phyloP scores from a whole-genome alignment of 805 yeast species.

The Candida odintsovae region DNA sequence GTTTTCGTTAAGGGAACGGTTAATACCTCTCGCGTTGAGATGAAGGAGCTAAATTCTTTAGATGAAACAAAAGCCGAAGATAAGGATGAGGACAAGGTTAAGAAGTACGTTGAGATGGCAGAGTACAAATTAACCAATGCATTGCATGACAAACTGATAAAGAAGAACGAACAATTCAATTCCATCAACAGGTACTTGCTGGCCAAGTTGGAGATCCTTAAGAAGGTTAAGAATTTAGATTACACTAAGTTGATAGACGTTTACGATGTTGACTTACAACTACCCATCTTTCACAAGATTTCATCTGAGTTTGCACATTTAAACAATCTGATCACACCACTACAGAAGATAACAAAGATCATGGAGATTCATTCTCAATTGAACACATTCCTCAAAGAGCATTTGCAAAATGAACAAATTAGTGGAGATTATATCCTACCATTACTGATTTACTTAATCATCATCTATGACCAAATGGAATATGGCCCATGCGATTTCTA shows the following conservation, averaged over 20 bases:
- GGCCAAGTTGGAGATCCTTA: slow-evolving; percentile 10
- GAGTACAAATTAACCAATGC: slow-evolving; percentile 11
- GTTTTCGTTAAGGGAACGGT: slow-evolving; percentile 14
- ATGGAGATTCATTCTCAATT: slow-evolving; percentile 13
- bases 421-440: slow-evolving; percentile 23
- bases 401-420: neutral
- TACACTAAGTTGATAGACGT: slow-evolving; percentile 14
- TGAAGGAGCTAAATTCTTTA: slow-evolving; percentile 1
- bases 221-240: slow-evolving; percentile 11
- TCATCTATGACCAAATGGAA: slow-evolving; percentile 7
- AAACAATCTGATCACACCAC: slow-evolving; percentile 9
- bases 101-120: slow-evolving; percentile 13
- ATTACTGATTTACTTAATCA: slow-evolving; percentile 17
- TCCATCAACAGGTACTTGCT: slow-evolving; percentile 13
- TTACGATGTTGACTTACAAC: slow-evolving; percentile 11
- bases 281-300: slow-evolving; percentile 2
- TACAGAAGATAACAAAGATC: slow-evolving; percentile 11
- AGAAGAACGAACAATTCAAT: slow-evolving; percentile 11
- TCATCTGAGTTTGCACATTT: slow-evolving; percentile 7
- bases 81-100: slow-evolving; percentile 7
- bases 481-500: slow-evolving; percentile 10
- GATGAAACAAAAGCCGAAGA: slow-evolving; percentile 1
- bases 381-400: slow-evolving; percentile 5
- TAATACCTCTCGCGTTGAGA: slow-evolving; percentile 1
- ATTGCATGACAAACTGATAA: slow-evolving; percentile 13